phyloP scores from a whole-genome alignment of 2,329 filamentous ascomycete species.

The Botrytis elliptica region DNA sequence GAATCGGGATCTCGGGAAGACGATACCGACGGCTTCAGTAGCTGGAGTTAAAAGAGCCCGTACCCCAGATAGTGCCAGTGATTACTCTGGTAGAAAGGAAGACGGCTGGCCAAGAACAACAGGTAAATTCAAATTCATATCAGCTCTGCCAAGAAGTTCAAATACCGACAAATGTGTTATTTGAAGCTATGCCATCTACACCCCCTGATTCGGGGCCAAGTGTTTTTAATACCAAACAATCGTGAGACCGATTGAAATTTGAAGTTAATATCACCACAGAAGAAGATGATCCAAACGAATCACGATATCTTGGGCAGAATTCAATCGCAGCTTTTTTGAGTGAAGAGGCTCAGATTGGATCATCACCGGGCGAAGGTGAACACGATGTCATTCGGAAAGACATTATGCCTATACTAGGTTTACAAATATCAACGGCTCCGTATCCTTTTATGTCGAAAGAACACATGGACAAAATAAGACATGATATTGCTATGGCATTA shows the following conservation, averaged over 20 bases:
- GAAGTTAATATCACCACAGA: constrained; percentile 37
- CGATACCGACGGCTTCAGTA: constrained; percentile 24
- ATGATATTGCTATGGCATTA: constrained; percentile 60
- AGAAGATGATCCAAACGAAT: constrained; percentile 55
- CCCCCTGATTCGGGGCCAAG: not conserved
- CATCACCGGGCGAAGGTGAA: constrained; percentile 51
- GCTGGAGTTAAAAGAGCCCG: constrained; percentile 33
- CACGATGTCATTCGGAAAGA: constrained; percentile 54
- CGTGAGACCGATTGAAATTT: constrained; percentile 14
- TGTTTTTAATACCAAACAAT: not conserved
- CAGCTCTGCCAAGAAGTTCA: not conserved
- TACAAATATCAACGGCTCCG: constrained; percentile 61
- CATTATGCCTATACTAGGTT: constrained; percentile 63
- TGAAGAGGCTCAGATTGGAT: constrained; percentile 53
- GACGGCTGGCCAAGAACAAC: constrained; percentile 38
- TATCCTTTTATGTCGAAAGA: constrained; percentile 66
- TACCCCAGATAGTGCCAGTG: constrained; percentile 37
- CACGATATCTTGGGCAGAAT: constrained; percentile 65
- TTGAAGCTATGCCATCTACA: not conserved
- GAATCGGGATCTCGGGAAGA: constrained; percentile 37
- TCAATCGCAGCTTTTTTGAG: constrained; percentile 65
- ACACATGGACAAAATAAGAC: constrained; percentile 58
- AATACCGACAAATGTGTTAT: not conserved
- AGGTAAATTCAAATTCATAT: constrained; percentile 29
- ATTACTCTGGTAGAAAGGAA: constrained; percentile 33